Base-by-base conservation (phyloP, 139 green algal genomes). In the Ostreobium quekettii region DNA sequence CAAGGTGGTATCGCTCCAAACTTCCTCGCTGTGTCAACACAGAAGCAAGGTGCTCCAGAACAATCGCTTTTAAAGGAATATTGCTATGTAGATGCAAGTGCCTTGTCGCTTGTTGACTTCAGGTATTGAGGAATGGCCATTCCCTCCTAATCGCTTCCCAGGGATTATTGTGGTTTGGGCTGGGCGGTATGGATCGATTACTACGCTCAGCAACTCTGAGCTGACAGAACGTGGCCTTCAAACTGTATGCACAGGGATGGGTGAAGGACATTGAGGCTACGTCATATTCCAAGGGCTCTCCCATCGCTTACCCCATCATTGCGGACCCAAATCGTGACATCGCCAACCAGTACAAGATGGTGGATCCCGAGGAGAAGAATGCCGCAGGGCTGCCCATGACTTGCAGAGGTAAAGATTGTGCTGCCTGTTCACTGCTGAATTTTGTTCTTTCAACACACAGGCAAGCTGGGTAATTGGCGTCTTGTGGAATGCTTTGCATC, bases 291-390 rank as follows among this genome's bases (percentile, higher is more conserved):
- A 46, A 47, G 11, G 76, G 38, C 42, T 72, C 48, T 37, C 74
- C 61, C 22, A 72, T 90, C 0, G 59, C 77, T 3, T 91, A 83
- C 71, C 85, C 85, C 15, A 91, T 92, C 73, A 80, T 91, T n/a
- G 71, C 78, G 2, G 85, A 91, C 64, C 77, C 76, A 0, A 72
- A 79, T 22, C 46, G 83, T 11, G 62, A 80, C 2, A 76, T 91
- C 11, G 85, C 84, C 42, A 75, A 67, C 35, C 63, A 66, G 66
- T 84, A 74, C 53, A 83, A 83, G 35, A 91, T 90, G 80, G 61
- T 91, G 46, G 85, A 91, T 53, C 77, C 85, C n/a, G 85, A 83
- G 33, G 85, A 90, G 66, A 81, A 85, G 65, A 80, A 88, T 32
- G 61, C 38, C 26, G 26, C 61, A 8, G 85, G 85, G 28, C 49